These are phyloP conservation scores for Golubevia pallescens DNA, from an alignment of 1,284 basidiomycete species.

Conservation along the genomic window DNA sequence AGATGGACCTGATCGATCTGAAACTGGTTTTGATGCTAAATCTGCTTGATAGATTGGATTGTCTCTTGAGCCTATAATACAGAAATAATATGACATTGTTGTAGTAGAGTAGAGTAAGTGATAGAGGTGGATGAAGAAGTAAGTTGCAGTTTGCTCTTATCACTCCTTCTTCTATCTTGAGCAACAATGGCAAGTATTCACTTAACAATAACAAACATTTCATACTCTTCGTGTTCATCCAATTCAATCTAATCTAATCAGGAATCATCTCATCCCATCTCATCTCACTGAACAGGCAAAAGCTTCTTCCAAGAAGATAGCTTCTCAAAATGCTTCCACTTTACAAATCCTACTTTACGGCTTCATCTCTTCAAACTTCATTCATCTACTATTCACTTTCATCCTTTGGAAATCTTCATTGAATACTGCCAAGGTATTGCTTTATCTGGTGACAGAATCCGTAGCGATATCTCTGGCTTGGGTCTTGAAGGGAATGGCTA, in stretches of 20 bases:
- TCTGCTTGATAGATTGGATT: constrained; percentile 59
- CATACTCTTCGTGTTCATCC: too few relatives aligned
- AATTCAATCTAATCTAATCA: too few relatives aligned
- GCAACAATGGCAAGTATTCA: too few relatives aligned
- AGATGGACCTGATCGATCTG: constrained; percentile 9
- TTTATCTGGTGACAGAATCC: constrained; percentile 41
- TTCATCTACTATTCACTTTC: constrained; percentile 41
- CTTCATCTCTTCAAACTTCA: constrained; percentile 45
- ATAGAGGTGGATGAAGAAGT: too few relatives aligned
- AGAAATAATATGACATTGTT: constrained; percentile 53
- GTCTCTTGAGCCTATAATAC: constrained; percentile 54
- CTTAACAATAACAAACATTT: too few relatives aligned
- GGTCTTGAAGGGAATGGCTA: constrained; percentile 56
- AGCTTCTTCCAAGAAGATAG: constrained; percentile 24
- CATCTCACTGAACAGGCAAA: neutral
- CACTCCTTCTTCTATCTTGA: too few relatives aligned
- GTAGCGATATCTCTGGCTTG: constrained; percentile 46
- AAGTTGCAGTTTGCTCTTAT: too few relatives aligned
- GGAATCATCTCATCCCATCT: too few relatives aligned
- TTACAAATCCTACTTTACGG: constrained; percentile 38
- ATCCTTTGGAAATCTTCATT: constrained; percentile 20
- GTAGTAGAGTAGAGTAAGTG: too few relatives aligned
- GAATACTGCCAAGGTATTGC: constrained; percentile 11
- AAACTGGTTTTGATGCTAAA: constrained; percentile 34
- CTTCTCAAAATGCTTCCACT: constrained; percentile 40